These are phyloP conservation scores for Colletotrichum sp. DNA, from an alignment of 2,329 filamentous ascomycete species.

Conservation along the genomic window DNA sequence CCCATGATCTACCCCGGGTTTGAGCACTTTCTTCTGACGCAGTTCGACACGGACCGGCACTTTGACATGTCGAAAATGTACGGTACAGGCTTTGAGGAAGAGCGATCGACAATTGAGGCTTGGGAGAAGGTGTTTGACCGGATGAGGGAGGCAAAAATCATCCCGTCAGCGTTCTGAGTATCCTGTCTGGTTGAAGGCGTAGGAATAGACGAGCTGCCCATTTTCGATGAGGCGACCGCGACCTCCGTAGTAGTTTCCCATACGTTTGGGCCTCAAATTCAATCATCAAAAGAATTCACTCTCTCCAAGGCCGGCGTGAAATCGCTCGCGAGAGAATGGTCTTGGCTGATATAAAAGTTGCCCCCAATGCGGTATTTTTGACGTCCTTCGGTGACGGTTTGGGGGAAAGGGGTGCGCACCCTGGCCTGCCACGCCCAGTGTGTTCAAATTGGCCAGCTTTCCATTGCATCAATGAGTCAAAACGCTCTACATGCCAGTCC, in stretches of 20 bases:
- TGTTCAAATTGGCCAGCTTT: background rate
- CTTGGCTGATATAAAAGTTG: slow-evolving; percentile 34
- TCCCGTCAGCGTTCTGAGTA: slow-evolving; percentile 33
- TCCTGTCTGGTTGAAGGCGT: slow-evolving; percentile 37
- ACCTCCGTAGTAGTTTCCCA: slow-evolving; percentile 23
- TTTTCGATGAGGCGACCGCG: slow-evolving; percentile 40
- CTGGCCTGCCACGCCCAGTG: background rate
- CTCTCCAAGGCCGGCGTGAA: background rate
- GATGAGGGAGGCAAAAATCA: slow-evolving; percentile 44
- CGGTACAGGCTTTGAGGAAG: slow-evolving; percentile 42
- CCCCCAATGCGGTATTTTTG: background rate
- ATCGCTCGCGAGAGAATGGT: slow-evolving; percentile 29
- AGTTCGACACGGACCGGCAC: slow-evolving; percentile 48
- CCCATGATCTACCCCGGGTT: slow-evolving; percentile 38
- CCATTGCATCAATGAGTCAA: background rate
- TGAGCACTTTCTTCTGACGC: slow-evolving; percentile 44
- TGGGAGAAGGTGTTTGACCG: slow-evolving; percentile 47
- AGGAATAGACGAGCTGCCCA: slow-evolving; percentile 40
- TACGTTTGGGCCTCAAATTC: slow-evolving; percentile 35
- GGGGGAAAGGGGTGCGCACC: background rate
- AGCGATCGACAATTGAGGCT: slow-evolving; percentile 36
- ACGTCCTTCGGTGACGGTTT: background rate
- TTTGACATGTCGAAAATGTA: slow-evolving; percentile 48
- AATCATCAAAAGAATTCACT: background rate
- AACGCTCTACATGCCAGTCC: background rate